phyloP scores from a whole-genome alignment of 2,329 filamentous ascomycete species.

The Exophiala sp. region DNA sequence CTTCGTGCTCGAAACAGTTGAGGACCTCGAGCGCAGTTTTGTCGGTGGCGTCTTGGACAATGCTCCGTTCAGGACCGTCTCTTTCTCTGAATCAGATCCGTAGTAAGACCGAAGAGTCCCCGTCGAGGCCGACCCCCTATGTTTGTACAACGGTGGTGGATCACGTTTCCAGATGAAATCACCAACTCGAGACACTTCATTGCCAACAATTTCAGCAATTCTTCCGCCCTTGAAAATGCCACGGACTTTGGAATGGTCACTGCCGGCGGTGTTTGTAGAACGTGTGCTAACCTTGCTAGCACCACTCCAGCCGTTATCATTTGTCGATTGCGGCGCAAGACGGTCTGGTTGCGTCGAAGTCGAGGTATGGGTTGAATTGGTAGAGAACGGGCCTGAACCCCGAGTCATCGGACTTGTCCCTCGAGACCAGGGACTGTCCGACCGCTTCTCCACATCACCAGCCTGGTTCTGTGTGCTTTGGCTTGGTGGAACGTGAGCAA shows the following conservation, averaged over 20 bases:
- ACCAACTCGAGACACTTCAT: constrained; percentile 56
- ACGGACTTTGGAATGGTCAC: constrained; percentile 54
- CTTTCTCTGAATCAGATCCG: constrained; percentile 44
- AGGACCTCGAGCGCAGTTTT: constrained; percentile 19
- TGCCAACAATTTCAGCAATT: constrained; percentile 66
- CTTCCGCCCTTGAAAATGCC: constrained; percentile 72
- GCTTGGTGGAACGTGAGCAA: constrained; percentile 20
- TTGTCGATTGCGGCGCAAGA: constrained; percentile 2
- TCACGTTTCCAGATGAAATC: constrained; percentile 58
- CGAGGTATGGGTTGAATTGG: not conserved
- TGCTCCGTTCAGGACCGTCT: constrained; percentile 30
- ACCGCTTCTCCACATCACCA: constrained; percentile 9
- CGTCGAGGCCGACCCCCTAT: constrained; percentile 38
- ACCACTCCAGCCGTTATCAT: constrained; percentile 13
- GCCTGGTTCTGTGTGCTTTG: not conserved
- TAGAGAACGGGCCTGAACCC: not conserved
- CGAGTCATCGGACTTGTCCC: constrained; percentile 25
- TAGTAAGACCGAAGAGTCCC: constrained; percentile 43
- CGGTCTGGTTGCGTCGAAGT: constrained; percentile 12
- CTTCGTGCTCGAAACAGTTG: constrained; percentile 22
- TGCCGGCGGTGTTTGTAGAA: constrained; percentile 40
- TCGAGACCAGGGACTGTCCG: constrained; percentile 15
- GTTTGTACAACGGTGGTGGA: constrained; percentile 37
- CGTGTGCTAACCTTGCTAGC: constrained; percentile 40
- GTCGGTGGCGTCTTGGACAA: constrained; percentile 17